Base-by-base conservation (phyloP, 495 filamentous ascomycete genomes). In the Talaromyces wortmannii region DNA sequence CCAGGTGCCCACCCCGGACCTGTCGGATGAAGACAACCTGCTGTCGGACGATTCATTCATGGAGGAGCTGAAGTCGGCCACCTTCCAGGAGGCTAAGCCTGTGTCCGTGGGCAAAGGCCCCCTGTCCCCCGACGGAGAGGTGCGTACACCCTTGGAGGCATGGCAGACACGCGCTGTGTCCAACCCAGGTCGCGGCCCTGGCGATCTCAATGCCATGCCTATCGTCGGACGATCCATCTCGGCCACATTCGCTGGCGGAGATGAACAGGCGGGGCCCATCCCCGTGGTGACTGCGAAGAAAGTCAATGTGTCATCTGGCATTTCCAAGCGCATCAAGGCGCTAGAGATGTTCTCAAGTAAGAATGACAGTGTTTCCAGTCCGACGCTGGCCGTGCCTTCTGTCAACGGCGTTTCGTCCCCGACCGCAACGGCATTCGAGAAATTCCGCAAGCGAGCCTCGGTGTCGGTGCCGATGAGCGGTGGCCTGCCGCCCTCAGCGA, bases 321-420 rank as follows among this genome's bases (percentile, higher is more conserved):
- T 96, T 61, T 92, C 90, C 7, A 87, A 89, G 65, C 85, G 91
- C 51, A 95, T 96, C 63, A 90, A 94, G 63, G 89, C 90, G 12
- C 75, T 96, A 45, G 87, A 92, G 63, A 86, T 85, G 57, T 73
- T 90, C n/a, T 85, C 84, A 0, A 76, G 69, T 44, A 72, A 18
- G 49, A 78, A 76, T 13, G 76, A 80, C 31, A 72, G 61, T 16
- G 63, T 68, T 45, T 50, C 67, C 0, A 61, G 43, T 30, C 63
- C 48, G 6, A 57, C 58, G 17, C 33, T 66, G 13, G 53, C 55
- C 23, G 63, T 53, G 13, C 64, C 67, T 23, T 62, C 67, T 23
- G 52, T 67, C 30, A 30, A 33, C 31, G 30, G 17, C 32, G 29
- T 52, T 23, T 16, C 48, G 7, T 45, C 55, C 7, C 36, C 55